A percentile compares a stretch with the other conserved stretches of the same genome.
phyloP scores from a whole-genome alignment of 1,284 basidiomycete genomes.

The Baeospora myosura region DNA sequence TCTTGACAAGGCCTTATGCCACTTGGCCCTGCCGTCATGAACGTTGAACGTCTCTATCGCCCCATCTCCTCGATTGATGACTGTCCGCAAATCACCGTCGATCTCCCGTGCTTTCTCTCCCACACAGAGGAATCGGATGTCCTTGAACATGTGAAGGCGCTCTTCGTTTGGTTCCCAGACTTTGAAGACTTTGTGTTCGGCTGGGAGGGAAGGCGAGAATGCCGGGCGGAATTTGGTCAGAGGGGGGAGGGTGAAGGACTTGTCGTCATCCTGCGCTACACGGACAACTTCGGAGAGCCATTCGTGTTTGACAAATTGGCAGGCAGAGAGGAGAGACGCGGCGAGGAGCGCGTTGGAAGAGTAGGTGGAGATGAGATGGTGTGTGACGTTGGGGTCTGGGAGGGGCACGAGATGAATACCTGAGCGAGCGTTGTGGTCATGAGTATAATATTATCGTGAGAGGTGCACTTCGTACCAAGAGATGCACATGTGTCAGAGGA shows the following conservation, averaged over 20 bases:
- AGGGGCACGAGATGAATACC: not conserved
- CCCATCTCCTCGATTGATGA: constrained; percentile 48
- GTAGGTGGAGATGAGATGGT: not conserved
- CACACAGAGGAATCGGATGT: constrained; percentile 50
- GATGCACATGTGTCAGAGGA: too few relatives aligned
- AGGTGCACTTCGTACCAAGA: too few relatives aligned
- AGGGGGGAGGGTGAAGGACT: constrained; percentile 36
- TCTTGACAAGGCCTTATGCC: constrained; percentile 43
- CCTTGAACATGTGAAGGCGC: constrained; percentile 43
- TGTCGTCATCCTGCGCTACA: not conserved
- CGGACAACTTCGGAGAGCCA: not conserved
- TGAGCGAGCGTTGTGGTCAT: too few relatives aligned
- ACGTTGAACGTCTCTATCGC: constrained; percentile 54
- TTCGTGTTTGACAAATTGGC: not conserved
- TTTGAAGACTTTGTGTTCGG: constrained; percentile 40
- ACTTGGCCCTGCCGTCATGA: constrained; percentile 37
- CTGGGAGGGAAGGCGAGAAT: constrained; percentile 41
- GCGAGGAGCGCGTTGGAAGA: not conserved
- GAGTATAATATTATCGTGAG: too few relatives aligned
- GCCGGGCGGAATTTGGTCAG: constrained; percentile 49
- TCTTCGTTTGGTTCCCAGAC: constrained; percentile 62
- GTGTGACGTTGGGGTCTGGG: not conserved
- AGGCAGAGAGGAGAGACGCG: not conserved
- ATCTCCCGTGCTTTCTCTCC: constrained; percentile 45
- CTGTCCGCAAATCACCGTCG: constrained; percentile 38